These are phyloP conservation scores for Magnusiomyces suaveolens DNA, from an alignment of 1,139 yeast genomes.

Conservation along the genomic window DNA sequence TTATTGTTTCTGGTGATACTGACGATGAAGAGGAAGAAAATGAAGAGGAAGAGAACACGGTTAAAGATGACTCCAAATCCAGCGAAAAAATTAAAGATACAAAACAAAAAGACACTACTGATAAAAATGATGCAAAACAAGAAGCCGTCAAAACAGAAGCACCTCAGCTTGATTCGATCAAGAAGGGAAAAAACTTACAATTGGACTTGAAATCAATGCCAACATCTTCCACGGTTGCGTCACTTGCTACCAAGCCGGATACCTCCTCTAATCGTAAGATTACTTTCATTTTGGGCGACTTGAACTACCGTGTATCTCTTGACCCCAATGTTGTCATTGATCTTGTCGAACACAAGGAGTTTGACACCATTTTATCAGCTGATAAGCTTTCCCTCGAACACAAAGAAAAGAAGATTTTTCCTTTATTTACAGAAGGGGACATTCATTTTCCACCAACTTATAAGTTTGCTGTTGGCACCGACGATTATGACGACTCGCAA, in stretches of 20 bases:
- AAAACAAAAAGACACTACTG: neutral
- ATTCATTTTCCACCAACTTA: conserved; percentile 69
- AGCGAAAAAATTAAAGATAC: neutral
- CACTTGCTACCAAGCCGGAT: neutral
- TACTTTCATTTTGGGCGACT: conserved; percentile 60
- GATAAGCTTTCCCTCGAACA: conserved; percentile 54
- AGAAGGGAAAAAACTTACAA: neutral
- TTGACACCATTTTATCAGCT: conserved; percentile 40
- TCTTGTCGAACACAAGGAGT: conserved; percentile 39
- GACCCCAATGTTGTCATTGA: conserved; percentile 38
- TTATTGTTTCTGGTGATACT: neutral
- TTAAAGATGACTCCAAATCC: neutral
- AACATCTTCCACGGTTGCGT: neutral
- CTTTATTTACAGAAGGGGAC: conserved; percentile 54
- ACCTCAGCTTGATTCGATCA: neutral
- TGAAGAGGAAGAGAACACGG: neutral
- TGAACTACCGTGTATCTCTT: conserved; percentile 56
- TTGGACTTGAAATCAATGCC: neutral
- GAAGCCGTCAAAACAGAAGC: neutral
- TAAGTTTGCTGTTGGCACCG: conserved; percentile 38
- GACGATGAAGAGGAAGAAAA: neutral
- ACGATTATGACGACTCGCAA: conserved; percentile 38
- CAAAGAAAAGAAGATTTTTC: conserved; percentile 45
- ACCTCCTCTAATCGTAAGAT: neutral
- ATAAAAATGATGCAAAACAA: neutral